These are phyloP conservation scores for Angophora floribunda DNA, from an alignment of 345 rosid genomes.

Conservation along the genomic window DNA sequence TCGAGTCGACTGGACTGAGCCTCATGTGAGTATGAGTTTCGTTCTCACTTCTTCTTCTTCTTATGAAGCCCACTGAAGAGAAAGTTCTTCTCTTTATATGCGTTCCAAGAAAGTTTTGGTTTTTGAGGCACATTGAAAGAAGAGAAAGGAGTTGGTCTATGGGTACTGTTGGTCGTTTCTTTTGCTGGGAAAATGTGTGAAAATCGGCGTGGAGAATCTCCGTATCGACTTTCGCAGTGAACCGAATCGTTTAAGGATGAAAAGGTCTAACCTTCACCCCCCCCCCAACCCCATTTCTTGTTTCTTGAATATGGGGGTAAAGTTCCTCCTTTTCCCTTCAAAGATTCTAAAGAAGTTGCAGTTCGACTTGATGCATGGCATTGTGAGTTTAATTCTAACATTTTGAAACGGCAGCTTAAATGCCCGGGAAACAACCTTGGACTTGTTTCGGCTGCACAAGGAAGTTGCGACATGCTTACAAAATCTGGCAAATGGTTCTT, in stretches of 20 bases:
- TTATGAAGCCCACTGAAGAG: not conserved
- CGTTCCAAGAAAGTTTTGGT: not conserved
- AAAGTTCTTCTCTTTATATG: not conserved
- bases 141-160: not conserved
- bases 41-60: not conserved
- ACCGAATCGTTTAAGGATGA: not conserved
- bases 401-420: not conserved
- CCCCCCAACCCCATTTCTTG: not conserved
- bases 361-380: not conserved
- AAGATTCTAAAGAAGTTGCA: not conserved
- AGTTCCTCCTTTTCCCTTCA: not conserved
- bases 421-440: not conserved
- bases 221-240: not conserved
- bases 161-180: not conserved
- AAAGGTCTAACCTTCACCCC: not conserved
- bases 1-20: conserved; percentile 1
- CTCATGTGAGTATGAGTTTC: not conserved
- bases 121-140: not conserved
- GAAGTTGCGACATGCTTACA: not conserved
- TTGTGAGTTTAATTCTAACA: no score
- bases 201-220: not conserved
- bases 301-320: not conserved
- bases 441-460: conserved; percentile 1
- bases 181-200: not conserved
- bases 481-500: no score